Conservation (phyloP, 2,329 filamentous ascomycete genomes). For the Claviceps fusiformis region DNA sequence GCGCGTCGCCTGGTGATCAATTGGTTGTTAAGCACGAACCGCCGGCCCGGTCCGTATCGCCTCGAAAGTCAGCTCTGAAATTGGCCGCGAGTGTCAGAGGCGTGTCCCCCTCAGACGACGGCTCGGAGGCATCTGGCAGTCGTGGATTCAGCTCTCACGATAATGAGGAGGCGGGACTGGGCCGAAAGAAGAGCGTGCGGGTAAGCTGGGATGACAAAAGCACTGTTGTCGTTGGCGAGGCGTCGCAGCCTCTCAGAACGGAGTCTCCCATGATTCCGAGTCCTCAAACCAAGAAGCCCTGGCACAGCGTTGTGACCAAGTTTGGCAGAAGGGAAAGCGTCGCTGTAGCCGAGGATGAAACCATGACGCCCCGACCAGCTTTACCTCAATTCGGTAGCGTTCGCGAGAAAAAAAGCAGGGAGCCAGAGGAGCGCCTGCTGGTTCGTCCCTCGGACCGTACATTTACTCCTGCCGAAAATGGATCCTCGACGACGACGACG, state of each 20-base stretch:
- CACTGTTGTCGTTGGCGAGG: slow-evolving; percentile 39
- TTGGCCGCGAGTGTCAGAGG: slow-evolving; percentile 39
- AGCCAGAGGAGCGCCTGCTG: slow-evolving; percentile 41
- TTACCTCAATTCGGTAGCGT: slow-evolving; percentile 66
- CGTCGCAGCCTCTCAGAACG: slow-evolving; percentile 21
- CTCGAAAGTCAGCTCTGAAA: slow-evolving; percentile 66
- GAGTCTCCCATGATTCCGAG: slow-evolving; percentile 25
- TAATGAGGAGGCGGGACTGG: slow-evolving; percentile 23
- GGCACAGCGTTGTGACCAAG: slow-evolving; percentile 37
- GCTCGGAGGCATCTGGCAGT: slow-evolving; percentile 28
- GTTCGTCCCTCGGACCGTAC: slow-evolving; percentile 36
- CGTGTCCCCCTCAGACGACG: slow-evolving; percentile 35
- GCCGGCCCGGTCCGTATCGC: slow-evolving; percentile 56
- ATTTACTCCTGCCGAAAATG: slow-evolving; percentile 10
- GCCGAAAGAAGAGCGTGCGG: slow-evolving; percentile 50
- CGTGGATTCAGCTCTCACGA: slow-evolving; percentile 12
- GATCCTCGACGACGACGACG: neutral
- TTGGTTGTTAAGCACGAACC: slow-evolving; percentile 52
- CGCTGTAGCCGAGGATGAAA: slow-evolving; percentile 44
- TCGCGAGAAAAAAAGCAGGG: slow-evolving; percentile 44
- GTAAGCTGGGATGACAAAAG: slow-evolving; percentile 68
- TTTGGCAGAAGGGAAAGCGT: slow-evolving; percentile 35
- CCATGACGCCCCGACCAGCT: slow-evolving; percentile 62
- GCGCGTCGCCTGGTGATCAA: slow-evolving; percentile 35
- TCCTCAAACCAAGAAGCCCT: slow-evolving; percentile 29